Conservation (phyloP, 768 basidiomycete genomes). For the Suillus subaureus region DNA sequence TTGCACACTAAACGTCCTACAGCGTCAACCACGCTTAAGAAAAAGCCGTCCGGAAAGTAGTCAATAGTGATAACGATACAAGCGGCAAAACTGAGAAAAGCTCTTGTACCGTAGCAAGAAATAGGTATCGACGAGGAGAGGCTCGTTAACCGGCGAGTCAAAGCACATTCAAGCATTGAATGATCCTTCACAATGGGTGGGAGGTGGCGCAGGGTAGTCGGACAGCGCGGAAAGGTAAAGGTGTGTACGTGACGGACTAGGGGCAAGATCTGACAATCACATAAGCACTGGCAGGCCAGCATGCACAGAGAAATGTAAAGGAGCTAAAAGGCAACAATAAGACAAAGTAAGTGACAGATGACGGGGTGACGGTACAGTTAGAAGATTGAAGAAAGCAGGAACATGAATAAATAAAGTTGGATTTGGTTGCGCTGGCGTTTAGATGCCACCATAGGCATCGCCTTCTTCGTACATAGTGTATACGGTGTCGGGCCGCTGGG, state of each 20-base stretch:
- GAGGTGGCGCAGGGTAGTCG: conserved; percentile 12
- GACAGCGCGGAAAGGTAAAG: conserved; percentile 15
- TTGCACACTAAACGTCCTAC: not conserved
- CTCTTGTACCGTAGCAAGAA: not conserved
- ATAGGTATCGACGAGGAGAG: conserved; percentile 39
- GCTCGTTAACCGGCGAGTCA: conserved; percentile 36
- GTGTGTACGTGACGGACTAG: conserved; percentile 18
- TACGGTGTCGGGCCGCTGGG: conserved; percentile 48
- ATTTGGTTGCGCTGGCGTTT: conserved; percentile 17
- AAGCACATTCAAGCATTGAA: conserved; percentile 24
- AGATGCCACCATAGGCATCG: conserved; percentile 74
- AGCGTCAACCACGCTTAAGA: not conserved
- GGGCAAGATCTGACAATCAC: conserved; percentile 30
- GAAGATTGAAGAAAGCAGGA: conserved; percentile 14
- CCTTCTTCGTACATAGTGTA: conserved; percentile 59
- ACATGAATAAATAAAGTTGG: conserved; percentile 12
- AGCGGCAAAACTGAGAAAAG: not conserved
- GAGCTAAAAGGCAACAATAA: conserved; percentile 19
- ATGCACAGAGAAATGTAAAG: conserved; percentile 16
- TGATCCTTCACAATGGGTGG: conserved; percentile 21
- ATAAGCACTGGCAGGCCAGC: conserved; percentile 26
- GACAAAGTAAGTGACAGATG: conserved; percentile 26
- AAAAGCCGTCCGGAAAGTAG: not conserved
- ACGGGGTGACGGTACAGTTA: conserved; percentile 22
- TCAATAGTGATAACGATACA: not conserved